Evolutionary conservation across 495 filamentous ascomycete genomes (phyloP).

Genomic region (Chlorociboria aeruginascens): DNA sequence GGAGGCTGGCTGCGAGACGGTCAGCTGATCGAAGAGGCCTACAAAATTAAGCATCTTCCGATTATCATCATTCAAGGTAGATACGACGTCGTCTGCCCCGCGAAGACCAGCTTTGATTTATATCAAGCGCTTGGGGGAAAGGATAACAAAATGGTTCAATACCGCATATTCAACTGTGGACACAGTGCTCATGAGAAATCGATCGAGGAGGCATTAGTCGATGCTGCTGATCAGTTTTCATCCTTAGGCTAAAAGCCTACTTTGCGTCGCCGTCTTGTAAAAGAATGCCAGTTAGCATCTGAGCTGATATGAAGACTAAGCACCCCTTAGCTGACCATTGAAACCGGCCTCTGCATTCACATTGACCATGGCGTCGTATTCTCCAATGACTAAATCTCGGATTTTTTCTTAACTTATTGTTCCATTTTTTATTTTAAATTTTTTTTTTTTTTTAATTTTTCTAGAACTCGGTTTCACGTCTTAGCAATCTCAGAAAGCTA

Average conservation of each 20-base stretch:
- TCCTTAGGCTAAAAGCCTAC: neutral
- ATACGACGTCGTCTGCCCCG: conserved; percentile 32
- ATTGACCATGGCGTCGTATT: too few relatives aligned
- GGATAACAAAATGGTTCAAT: conserved; percentile 20
- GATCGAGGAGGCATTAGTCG: conserved; percentile 15
- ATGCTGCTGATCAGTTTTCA: conserved; percentile 17
- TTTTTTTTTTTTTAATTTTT: too few relatives aligned
- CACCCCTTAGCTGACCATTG: too few relatives aligned
- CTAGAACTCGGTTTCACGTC: too few relatives aligned
- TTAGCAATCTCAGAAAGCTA: too few relatives aligned
- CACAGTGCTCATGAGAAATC: conserved; percentile 21
- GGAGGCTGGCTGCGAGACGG: conserved; percentile 26
- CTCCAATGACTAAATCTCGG: neutral
- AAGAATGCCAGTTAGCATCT: too few relatives aligned
- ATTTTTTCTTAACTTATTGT: too few relatives aligned
- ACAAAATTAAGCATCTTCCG: conserved; percentile 29
- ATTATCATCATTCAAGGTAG: conserved; percentile 33
- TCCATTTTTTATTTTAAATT: too few relatives aligned
- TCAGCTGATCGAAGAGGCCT: conserved; percentile 26
- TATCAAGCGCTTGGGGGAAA: conserved; percentile 25
- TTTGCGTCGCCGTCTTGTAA: too few relatives aligned
- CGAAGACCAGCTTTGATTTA: conserved; percentile 29
- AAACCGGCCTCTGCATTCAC: too few relatives aligned
- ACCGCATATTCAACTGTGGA: conserved; percentile 28
- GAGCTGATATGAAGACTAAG: too few relatives aligned